Base-by-base conservation (phyloP, 176 grass and related monocot genomes). In the Oryza glumipatula region DNA sequence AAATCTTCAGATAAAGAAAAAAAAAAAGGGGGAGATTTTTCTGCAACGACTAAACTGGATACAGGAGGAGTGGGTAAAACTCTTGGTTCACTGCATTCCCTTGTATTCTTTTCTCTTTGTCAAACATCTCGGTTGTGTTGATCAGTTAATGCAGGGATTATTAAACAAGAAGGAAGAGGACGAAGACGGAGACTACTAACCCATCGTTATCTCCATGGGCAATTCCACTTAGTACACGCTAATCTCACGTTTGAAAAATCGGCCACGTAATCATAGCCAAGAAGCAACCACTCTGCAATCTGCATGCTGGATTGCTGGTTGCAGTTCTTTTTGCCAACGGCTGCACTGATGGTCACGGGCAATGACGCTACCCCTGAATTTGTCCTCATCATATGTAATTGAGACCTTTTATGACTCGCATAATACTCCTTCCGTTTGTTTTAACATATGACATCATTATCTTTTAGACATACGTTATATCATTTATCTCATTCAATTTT, bases 101-200 rank as follows among this genome's bases (percentile, higher is more conserved):
- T 30, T 51, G 45, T 30, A 74, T 74, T 6, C 0, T 17, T 74
- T 19, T 38, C 36, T 38, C 23, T 74, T 33, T 7, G 84, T 80
- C 77, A 80, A 86, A 49, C 43, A 54, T 66, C 9, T 66, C 6
- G 44, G 68, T 80, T 54, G 47, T 33, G 26, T 33, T 54, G 26
- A 21, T 79, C 68, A 78, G 78, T 79, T 51, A 49, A 46, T 66
- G 84, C 52, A 47, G 44, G 74, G 75, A 70, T 68, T 85, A 85
- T 19, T 56, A 56, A 56, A 19, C 1, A 85, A 70, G 6, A 68
- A 66, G 9, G 14, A 3, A 28, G n/a, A 22, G 30, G 48, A 56
- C 19, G 19, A 36, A 49, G 60, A 74, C 72, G 65, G 61, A 21
- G 60, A 58, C 15, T 17, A 22, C 56, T 61, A 67, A 11, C 72